Conservation (phyloP, 345 rosid species). For the Syzygium aqueum region DNA sequence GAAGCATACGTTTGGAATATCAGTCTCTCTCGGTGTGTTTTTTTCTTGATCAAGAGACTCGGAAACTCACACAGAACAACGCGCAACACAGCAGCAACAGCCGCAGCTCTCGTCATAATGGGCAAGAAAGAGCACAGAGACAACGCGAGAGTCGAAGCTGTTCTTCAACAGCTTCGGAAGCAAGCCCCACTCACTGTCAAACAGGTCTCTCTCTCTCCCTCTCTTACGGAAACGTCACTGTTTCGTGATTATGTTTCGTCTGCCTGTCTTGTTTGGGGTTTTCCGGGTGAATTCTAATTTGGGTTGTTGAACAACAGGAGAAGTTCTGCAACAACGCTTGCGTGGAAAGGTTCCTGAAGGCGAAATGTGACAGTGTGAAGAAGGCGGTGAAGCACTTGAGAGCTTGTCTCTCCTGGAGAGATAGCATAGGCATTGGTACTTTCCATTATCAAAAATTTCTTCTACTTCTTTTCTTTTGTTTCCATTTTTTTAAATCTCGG, state of each 20-base stretch:
- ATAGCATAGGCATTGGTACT: constrained; percentile 56
- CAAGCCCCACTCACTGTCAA: constrained; percentile 71
- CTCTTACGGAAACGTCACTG: not conserved
- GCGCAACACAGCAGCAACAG: not conserved
- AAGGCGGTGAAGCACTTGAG: constrained; percentile 73
- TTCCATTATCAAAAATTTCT: not conserved
- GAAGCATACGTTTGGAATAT: constrained; percentile 45
- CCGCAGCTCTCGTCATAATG: constrained; percentile 24
- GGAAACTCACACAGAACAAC: not conserved
- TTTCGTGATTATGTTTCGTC: not conserved
- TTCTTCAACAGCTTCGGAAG: constrained; percentile 51
- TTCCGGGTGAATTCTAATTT: not conserved
- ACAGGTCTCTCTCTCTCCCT: constrained; percentile 36
- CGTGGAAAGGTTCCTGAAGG: constrained; percentile 65
- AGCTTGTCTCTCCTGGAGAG: constrained; percentile 92
- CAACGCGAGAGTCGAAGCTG: constrained; percentile 46
- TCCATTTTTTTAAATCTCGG: not conserved
- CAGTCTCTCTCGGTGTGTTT: not conserved
- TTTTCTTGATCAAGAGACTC: not conserved
- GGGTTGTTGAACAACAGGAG: constrained; percentile 52
- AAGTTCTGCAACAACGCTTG: constrained; percentile 81
- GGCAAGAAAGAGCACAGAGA: constrained; percentile 49
- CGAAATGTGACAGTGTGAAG: constrained; percentile 73
- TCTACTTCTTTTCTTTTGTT: not conserved
- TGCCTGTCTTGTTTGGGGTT: not conserved